A percentile compares a stretch with the other conserved stretches of the same genome.
Conservation (phyloP, 2,329 filamentous ascomycete genomes). For the Sporothrix schenckii region DNA sequence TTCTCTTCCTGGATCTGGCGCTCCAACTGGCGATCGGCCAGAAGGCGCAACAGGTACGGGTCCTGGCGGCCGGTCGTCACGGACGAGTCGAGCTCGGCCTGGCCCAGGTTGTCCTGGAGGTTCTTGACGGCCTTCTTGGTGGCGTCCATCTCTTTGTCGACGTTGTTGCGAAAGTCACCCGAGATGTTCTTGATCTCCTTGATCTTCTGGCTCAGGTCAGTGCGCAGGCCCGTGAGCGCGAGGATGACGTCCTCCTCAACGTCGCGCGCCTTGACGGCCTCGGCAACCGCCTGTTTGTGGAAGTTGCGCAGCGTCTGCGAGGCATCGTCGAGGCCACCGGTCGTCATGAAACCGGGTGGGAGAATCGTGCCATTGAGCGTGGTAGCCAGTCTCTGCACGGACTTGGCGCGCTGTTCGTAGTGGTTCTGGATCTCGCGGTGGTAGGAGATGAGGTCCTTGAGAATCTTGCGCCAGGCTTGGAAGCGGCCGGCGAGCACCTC, state of each 20-base stretch:
- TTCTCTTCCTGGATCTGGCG: conserved; percentile 96
- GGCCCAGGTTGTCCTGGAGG: conserved; percentile 78
- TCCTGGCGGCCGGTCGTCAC: conserved; percentile 83
- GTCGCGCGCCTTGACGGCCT: conserved; percentile 85
- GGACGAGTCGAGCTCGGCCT: conserved; percentile 76
- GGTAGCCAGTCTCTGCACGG: conserved; percentile 78
- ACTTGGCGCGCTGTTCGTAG: conserved; percentile 84
- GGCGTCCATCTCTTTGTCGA: conserved; percentile 89
- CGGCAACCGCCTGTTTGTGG: conserved; percentile 76
- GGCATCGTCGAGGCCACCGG: conserved; percentile 86
- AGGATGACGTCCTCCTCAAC: conserved; percentile 91
- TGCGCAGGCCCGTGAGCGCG: conserved; percentile 80
- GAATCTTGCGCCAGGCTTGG: conserved; percentile 91
- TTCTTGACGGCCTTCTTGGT: conserved; percentile 78
- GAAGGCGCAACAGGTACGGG: conserved; percentile 82
- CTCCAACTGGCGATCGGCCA: conserved; percentile 87
- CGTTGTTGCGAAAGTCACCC: conserved; percentile 94
- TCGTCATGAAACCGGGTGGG: conserved; percentile 74
- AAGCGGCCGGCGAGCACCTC: conserved; percentile 86
- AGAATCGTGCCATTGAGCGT: conserved; percentile 78
- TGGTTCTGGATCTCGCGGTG: conserved; percentile 89
- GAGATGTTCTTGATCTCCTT: conserved; percentile 96
- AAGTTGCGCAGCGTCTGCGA: conserved; percentile 78
- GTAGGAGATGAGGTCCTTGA: conserved; percentile 92
- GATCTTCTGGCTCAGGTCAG: conserved; percentile 91